A percentile compares a stretch with the other conserved stretches of the same genome.
phyloP scores from a whole-genome alignment of 1,284 basidiomycete genomes.

The Athelia sp. region DNA sequence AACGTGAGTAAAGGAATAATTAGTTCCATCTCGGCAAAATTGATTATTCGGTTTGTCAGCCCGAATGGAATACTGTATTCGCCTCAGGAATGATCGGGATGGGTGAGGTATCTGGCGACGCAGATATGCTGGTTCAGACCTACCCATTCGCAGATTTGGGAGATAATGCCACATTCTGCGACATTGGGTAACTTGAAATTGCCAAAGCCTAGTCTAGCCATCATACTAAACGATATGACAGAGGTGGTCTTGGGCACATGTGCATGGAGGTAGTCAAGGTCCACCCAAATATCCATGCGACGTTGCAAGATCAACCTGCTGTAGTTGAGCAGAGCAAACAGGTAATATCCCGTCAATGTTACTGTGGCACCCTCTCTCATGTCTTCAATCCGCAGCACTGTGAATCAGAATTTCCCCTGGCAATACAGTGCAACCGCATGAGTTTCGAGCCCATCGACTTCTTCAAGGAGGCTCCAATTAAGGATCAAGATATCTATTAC shows the following conservation, averaged over 20 bases:
- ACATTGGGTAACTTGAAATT: not conserved
- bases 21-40: not conserved
- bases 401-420: constrained; percentile 15
- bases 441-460: constrained; percentile 24
- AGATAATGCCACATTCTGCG: not conserved
- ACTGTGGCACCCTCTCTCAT: too few relatives aligned
- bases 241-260: not conserved
- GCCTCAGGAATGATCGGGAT: not conserved
- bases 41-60: not conserved
- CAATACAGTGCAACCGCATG: constrained; percentile 17
- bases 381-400: too few relatives aligned
- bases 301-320: not conserved
- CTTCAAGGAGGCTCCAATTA: constrained; percentile 20
- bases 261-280: not conserved
- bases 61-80: too few relatives aligned
- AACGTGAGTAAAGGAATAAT: not conserved
- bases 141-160: not conserved
- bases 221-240: too few relatives aligned
- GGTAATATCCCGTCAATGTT: not conserved
- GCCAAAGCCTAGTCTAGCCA: too few relatives aligned
- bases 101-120: not conserved
- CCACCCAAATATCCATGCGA: not conserved
- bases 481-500: constrained; percentile 24
- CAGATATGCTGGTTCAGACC: not conserved
- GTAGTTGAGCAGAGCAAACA: not conserved